Evolutionary conservation across 306 rosid species (phyloP), one percentile per base, ranked within the genome.

Genomic region (Calophaca sinica): DNA sequence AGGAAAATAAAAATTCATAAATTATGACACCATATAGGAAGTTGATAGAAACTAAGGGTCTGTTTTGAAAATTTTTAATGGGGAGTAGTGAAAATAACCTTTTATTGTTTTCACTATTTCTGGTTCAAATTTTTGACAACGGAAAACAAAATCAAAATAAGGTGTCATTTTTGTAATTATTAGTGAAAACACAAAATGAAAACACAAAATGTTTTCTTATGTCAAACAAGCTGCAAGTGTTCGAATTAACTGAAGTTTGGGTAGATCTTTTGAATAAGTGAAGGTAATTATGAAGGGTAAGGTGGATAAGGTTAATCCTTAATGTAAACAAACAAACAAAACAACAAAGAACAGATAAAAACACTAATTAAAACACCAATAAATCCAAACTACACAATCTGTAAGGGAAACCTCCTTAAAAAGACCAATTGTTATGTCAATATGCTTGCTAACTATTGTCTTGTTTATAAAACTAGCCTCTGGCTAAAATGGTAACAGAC

Each of bases 161-260:
- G 70, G 20, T 31, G 44, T 31, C 13, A 7, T 31, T 50, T 68
- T 68, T 49, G 73, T 33, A n/a, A 33, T 49, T 35, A 13, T 13
- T 32, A 4, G 45, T 68, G 5, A 68, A 68, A 66, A 13, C 33
- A 32, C 45, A 48, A 48, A 29, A 32, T 5, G 5, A 68, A 68
- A 66, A 13, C 33, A 32, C 45, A 48, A 48, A 29, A 32, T 5
- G 5, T 67, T 46, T 45, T 48, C 20, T 11, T n/a, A 9, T 44
- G 12, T 29, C n/a, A 4, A 46, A 29, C 41, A 11, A 1, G 53
- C 53, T 49, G 13, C 46, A 2, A 20, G 29, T 7, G 6, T 51
- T 68, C 75, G 45, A 69, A 74, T 60, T 45, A 55, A 9, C 29
- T 29, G 62, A 68, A 73, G 50, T 48, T 64, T 38, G 32, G 74